Evolutionary conservation across 257 asterid genomes (phyloP).

Genomic region (Fraxinus anomala): DNA sequence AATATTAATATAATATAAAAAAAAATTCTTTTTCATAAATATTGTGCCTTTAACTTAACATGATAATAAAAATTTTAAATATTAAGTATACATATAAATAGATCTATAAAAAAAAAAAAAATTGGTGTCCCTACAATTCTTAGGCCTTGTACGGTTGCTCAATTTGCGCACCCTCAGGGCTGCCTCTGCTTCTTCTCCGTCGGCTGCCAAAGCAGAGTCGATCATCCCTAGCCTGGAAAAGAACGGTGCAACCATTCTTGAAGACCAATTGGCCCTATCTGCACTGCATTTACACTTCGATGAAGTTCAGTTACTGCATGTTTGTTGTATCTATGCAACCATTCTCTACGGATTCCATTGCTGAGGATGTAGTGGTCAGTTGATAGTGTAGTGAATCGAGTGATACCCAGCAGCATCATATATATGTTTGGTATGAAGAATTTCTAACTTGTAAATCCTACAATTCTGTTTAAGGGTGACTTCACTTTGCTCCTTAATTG

Average conservation of each 20-base stretch:
- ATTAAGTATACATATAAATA: too few species aligned
- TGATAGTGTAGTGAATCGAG: neutral
- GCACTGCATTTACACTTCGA: neutral
- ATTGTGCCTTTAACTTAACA: too few species aligned
- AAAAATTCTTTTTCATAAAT: too few species aligned
- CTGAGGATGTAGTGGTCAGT: conserved; percentile 9
- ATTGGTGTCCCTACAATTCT: too few species aligned
- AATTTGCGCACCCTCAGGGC: too few species aligned
- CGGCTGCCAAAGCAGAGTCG: neutral
- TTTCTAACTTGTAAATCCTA: conserved; percentile 27
- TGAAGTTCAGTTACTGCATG: neutral
- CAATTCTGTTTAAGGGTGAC: conserved; percentile 8
- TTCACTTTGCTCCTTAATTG: conserved; percentile 16
- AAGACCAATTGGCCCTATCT: neutral
- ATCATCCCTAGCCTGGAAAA: neutral
- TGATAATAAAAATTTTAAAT: too few species aligned
- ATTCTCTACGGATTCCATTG: neutral
- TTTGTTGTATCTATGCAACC: neutral
- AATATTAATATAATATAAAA: too few species aligned
- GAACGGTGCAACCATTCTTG: neutral
- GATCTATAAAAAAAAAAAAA: too few species aligned
- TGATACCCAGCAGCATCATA: conserved; percentile 13
- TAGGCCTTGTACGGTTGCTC: too few species aligned
- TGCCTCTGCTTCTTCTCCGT: neutral
- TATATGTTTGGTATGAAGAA: neutral